Evolutionary conservation across 2,329 filamentous ascomycete species (phyloP).

Genomic region (Colletotrichum paranaense): DNA sequence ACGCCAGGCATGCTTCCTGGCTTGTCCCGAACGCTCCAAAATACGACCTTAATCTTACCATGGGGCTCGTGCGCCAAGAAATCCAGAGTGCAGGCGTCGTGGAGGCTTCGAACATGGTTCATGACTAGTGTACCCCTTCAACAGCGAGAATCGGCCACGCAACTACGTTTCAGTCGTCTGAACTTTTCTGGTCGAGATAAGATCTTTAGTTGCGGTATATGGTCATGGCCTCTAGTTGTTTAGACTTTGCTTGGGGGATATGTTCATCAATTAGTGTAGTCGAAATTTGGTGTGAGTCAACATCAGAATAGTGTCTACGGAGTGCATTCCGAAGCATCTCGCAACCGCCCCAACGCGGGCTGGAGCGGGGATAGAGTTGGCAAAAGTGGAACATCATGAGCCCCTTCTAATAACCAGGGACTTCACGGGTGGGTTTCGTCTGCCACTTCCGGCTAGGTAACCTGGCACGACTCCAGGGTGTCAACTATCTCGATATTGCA

Average conservation of each 20-base stretch:
- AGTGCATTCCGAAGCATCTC: not conserved
- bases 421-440: slow-evolving; percentile 28
- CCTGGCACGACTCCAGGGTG: slow-evolving; percentile 20
- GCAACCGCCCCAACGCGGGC: not conserved
- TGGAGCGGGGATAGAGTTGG: slow-evolving; percentile 29
- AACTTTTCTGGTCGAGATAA: not conserved
- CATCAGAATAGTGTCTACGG: not conserved
- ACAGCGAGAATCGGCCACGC: not conserved
- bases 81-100: slow-evolving; percentile 1
- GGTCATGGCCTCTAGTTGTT: not conserved
- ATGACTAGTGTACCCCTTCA: slow-evolving; percentile 23
- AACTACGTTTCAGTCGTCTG: not conserved
- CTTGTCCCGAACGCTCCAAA: not conserved
- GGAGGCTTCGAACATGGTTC: slow-evolving; percentile 23
- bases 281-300: not conserved
- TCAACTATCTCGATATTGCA: slow-evolving; percentile 26
- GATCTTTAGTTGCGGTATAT: not conserved
- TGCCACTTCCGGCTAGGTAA: slow-evolving; percentile 12
- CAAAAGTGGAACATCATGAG: slow-evolving; percentile 26
- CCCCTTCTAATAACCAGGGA: slow-evolving; percentile 32
- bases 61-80: slow-evolving; percentile 9
- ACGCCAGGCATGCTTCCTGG: not conserved
- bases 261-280: too few species aligned
- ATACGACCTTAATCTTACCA: slow-evolving; percentile 30
- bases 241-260: not conserved